These are phyloP conservation scores for Teratosphaeria destructans DNA, from an alignment of 2,329 filamentous ascomycete species.

Conservation along the genomic window DNA sequence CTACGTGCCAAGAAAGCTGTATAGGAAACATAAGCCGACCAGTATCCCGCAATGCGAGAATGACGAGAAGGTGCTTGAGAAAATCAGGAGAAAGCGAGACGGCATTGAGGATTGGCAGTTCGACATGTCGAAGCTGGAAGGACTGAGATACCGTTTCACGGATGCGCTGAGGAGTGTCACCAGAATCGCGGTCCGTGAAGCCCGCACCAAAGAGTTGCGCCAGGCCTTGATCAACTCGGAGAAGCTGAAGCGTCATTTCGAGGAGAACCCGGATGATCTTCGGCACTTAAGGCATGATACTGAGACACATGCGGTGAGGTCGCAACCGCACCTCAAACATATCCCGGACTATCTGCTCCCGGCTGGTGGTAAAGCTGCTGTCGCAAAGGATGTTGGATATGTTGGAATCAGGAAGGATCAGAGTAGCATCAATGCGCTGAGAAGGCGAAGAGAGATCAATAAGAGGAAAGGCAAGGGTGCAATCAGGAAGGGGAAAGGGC, in stretches of 20 bases:
- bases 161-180: constrained; percentile 88
- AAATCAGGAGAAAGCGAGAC: constrained; percentile 67
- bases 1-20: constrained; percentile 70
- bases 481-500: constrained; percentile 49
- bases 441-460: constrained; percentile 32
- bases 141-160: constrained; percentile 88
- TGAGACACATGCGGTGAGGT: constrained; percentile 70
- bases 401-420: constrained; percentile 51
- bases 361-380: constrained; percentile 55
- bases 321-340: constrained; percentile 84
- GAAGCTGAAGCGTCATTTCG: constrained; percentile 89
- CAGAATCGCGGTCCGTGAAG: constrained; percentile 78
- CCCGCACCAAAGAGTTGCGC: constrained; percentile 74
- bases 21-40: constrained; percentile 83
- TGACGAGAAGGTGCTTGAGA: constrained; percentile 74
- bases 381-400: constrained; percentile 60
- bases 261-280: constrained; percentile 88
- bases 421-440: constrained; percentile 37
- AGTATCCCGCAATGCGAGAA: constrained; percentile 63
- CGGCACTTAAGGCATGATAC: constrained; percentile 74
- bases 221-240: constrained; percentile 88
- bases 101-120: constrained; percentile 88
- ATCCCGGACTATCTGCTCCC: constrained; percentile 91
- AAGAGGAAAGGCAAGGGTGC: constrained; percentile 40
- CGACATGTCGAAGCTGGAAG: constrained; percentile 86